These are phyloP conservation scores for Trifolium subterraneum DNA, from an alignment of 306 rosid genomes.

Conservation along the genomic window DNA sequence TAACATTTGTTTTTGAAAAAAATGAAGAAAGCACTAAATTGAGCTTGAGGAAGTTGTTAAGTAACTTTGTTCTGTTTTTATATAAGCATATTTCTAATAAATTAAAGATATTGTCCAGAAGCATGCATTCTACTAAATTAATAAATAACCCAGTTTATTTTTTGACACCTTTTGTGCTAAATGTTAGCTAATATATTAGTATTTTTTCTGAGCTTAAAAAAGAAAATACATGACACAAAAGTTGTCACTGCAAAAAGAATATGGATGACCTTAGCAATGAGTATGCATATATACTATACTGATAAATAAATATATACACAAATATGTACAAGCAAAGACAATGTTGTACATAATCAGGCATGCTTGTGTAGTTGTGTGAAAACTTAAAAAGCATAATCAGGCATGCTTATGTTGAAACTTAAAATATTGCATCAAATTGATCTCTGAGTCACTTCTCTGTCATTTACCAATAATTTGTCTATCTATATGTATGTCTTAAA, in stretches of 20 bases:
- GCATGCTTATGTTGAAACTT: neutral
- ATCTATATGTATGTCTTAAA: too few species aligned
- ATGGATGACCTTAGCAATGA: too few species aligned
- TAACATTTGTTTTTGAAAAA: neutral
- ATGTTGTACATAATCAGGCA: neutral
- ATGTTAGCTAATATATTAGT: neutral
- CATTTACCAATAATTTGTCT: too few species aligned
- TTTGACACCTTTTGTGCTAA: neutral
- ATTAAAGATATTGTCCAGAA: conserved; percentile 39
- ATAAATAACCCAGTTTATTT: neutral
- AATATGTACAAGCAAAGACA: neutral
- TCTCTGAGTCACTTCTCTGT: too few species aligned
- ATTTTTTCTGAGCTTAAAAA: neutral
- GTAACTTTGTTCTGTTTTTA: conserved; percentile 24
- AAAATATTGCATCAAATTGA: too few species aligned
- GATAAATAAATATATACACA: neutral
- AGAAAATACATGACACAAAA: conserved; percentile 30
- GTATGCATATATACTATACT: too few species aligned
- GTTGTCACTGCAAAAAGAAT: conserved; percentile 36
- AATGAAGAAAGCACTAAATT: neutral
- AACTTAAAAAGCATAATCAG: too few species aligned
- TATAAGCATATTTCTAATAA: conserved; percentile 47
- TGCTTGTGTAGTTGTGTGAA: neutral
- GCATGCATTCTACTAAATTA: conserved; percentile 21
- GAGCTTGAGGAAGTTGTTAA: neutral